Conservation (phyloP, 1,284 basidiomycete species). For the Leccinum pseudoinsigne region DNA sequence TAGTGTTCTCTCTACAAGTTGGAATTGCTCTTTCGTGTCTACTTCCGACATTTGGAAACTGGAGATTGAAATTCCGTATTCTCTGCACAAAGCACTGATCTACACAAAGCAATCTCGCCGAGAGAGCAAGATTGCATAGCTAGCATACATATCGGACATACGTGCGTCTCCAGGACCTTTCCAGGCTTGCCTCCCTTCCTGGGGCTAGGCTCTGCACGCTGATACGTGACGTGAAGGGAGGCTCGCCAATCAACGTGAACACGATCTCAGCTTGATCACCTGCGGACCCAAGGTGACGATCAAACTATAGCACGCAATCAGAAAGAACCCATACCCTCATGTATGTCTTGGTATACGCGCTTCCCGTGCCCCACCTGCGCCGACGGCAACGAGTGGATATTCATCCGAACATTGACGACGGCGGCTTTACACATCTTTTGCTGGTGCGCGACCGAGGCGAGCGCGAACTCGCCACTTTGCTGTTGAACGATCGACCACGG, state of each 20-base stretch:
- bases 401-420: slow-evolving; percentile 75
- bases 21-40: too few relatives aligned
- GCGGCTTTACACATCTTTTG: slow-evolving; percentile 85
- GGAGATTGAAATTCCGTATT: too few relatives aligned
- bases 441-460: slow-evolving; percentile 88
- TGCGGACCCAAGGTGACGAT: slow-evolving; percentile 26
- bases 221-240: slow-evolving; percentile 95
- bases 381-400: slow-evolving; percentile 82
- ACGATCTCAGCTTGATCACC: slow-evolving; percentile 92
- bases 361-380: slow-evolving; percentile 88
- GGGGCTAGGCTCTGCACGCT: slow-evolving; percentile 68
- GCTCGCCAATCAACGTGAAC: slow-evolving; percentile 86
- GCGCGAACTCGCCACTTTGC: slow-evolving; percentile 77
- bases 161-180: slow-evolving; percentile 83
- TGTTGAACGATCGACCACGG: slow-evolving; percentile 86
- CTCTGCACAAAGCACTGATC: too few relatives aligned
- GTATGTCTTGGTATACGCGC: slow-evolving; percentile 80
- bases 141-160: too few relatives aligned
- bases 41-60: too few relatives aligned
- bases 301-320: not conserved
- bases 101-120: too few relatives aligned
- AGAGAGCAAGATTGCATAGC: too few relatives aligned
- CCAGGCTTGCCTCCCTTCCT: slow-evolving; percentile 65
- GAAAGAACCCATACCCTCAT: slow-evolving; percentile 63
- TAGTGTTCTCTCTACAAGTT: too few relatives aligned